phyloP scores from a whole-genome alignment of 306 rosid species.

The Malus sylvestris region DNA sequence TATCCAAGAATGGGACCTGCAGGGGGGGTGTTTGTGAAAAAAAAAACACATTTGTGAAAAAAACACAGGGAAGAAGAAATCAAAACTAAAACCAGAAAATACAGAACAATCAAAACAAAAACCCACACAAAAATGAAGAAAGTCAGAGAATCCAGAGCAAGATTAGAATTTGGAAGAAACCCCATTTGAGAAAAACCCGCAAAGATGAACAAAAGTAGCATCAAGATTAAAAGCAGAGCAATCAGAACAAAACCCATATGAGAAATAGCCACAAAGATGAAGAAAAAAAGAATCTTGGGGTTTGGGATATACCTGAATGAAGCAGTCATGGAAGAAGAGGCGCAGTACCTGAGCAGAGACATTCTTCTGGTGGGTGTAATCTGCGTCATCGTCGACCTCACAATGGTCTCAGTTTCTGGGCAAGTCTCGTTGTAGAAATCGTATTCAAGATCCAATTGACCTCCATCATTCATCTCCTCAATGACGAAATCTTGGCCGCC shows the following conservation, averaged over 20 bases:
- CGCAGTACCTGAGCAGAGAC: constrained; percentile 57
- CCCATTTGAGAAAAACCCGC: background rate
- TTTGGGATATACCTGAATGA: constrained; percentile 40
- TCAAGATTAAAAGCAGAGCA: background rate
- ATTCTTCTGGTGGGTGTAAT: constrained; percentile 42
- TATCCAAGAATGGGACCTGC: constrained; percentile 23
- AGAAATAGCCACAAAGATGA: background rate
- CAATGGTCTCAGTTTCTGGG: constrained; percentile 49
- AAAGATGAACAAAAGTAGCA: background rate
- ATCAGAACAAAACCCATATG: background rate
- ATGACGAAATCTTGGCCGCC: constrained; percentile 4
- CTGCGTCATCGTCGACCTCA: constrained; percentile 43
- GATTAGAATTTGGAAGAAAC: background rate
- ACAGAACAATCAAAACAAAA: background rate
- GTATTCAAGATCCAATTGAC: constrained; percentile 71
- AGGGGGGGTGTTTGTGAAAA: background rate
- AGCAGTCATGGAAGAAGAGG: constrained; percentile 88
- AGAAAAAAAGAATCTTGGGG: background rate
- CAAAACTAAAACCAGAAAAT: background rate
- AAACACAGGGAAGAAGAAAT: too few species aligned
- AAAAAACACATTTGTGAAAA: too few species aligned
- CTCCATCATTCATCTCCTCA: constrained; percentile 3
- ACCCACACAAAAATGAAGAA: background rate
- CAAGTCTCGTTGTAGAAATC: constrained; percentile 57
- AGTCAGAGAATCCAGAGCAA: background rate